These are phyloP conservation scores for Fusarium lateritium DNA, from an alignment of 2,329 filamentous ascomycete species.

Conservation along the genomic window DNA sequence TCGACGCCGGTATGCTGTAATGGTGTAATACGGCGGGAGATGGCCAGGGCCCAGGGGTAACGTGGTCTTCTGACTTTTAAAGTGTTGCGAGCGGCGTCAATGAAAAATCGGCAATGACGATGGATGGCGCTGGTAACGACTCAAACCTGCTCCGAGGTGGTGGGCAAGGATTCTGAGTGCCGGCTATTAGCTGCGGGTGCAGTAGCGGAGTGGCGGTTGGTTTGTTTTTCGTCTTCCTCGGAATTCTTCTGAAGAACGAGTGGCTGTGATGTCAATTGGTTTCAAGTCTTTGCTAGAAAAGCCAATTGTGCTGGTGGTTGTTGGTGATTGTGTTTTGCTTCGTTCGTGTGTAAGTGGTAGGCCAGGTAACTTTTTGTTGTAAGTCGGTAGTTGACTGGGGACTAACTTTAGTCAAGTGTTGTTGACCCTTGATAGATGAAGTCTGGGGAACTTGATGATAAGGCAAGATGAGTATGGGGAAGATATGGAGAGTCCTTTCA, in stretches of 20 bases:
- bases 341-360: slow-evolving; percentile 35
- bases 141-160: slow-evolving; percentile 38
- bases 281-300: slow-evolving; percentile 12
- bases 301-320: slow-evolving; percentile 9
- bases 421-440: slow-evolving; percentile 28
- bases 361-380: slow-evolving; percentile 21
- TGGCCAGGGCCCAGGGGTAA: slow-evolving; percentile 34
- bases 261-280: slow-evolving; percentile 31
- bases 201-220: slow-evolving; percentile 22
- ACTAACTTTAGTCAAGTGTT: slow-evolving; percentile 23
- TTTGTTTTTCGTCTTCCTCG: slow-evolving; percentile 30
- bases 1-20: slow-evolving; percentile 22
- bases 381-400: slow-evolving; percentile 29
- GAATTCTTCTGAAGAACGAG: slow-evolving; percentile 18
- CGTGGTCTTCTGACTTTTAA: slow-evolving; percentile 32
- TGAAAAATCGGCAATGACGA: slow-evolving; percentile 35
- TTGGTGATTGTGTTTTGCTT: slow-evolving; percentile 23
- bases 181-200: slow-evolving; percentile 28
- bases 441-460: slow-evolving; percentile 41
- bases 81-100: slow-evolving; percentile 20
- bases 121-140: slow-evolving; percentile 16
- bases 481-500: slow-evolving; percentile 43
- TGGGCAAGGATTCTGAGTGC: slow-evolving; percentile 38
- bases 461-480: slow-evolving; percentile 37
- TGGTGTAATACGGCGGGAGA: slow-evolving; percentile 36